phyloP scores from a whole-genome alignment of 192 early-diverging fungal species.

The Coemansia sp. region DNA sequence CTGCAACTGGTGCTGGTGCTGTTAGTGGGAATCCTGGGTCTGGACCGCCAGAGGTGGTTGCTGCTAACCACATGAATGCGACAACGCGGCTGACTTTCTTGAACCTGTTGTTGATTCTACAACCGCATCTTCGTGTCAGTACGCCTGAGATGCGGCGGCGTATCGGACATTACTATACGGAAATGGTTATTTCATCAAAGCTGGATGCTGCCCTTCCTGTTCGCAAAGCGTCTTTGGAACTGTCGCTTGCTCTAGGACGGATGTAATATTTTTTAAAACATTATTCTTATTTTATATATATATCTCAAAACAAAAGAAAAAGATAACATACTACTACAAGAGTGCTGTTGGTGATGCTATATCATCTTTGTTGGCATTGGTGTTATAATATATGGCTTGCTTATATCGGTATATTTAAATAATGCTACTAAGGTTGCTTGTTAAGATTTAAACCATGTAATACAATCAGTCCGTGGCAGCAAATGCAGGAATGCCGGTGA shows the following conservation, averaged over 20 bases:
- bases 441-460: too few relatives aligned
- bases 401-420: neutral
- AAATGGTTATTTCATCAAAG: slow-evolving; percentile 45
- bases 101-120: slow-evolving; percentile 39
- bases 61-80: slow-evolving; percentile 47
- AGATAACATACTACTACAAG: neutral
- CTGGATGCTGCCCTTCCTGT: slow-evolving; percentile 45
- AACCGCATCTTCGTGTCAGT: slow-evolving; percentile 28
- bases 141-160: slow-evolving; percentile 30
- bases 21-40: too few relatives aligned
- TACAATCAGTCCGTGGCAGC: slow-evolving; percentile 32
- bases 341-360: too few relatives aligned
- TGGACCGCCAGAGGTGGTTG: slow-evolving; percentile 46
- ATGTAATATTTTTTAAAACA: too few relatives aligned
- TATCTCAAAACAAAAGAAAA: slow-evolving; percentile 1
- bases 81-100: slow-evolving; percentile 50
- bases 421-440: too few relatives aligned
- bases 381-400: neutral
- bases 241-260: slow-evolving; percentile 38
- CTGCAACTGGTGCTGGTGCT: neutral
- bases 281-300: too few relatives aligned
- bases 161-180: slow-evolving; percentile 33
- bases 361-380: too few relatives aligned
- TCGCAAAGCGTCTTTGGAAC: slow-evolving; percentile 45
- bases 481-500: slow-evolving; percentile 88